phyloP scores from a whole-genome alignment of 2,329 filamentous ascomycete species.

The Ceratocystis huliohia region DNA sequence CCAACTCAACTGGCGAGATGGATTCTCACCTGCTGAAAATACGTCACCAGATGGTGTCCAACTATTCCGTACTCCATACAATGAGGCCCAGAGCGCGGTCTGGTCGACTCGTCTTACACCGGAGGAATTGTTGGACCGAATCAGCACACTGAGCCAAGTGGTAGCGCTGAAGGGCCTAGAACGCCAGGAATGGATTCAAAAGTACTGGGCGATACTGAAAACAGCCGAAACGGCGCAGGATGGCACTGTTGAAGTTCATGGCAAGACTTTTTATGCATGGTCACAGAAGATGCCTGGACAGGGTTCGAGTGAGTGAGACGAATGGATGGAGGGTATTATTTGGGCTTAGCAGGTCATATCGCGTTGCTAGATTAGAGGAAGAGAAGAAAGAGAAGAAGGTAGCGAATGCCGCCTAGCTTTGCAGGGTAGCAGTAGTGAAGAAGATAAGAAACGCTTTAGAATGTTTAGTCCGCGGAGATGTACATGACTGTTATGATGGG shows the following conservation, averaged over 20 bases:
- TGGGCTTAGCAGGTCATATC: background rate
- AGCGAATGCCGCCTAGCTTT: background rate
- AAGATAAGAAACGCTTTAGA: constrained; percentile 2
- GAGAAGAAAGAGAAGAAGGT: constrained; percentile 14
- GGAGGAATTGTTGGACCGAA: constrained; percentile 50
- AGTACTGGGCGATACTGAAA: constrained; percentile 43
- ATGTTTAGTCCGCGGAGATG: constrained; percentile 48
- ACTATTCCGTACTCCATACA: constrained; percentile 48
- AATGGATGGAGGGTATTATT: background rate
- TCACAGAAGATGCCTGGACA: constrained; percentile 34
- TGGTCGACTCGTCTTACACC: constrained; percentile 47
- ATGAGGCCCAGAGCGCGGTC: constrained; percentile 41
- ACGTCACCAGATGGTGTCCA: constrained; percentile 25
- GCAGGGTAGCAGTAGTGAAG: background rate
- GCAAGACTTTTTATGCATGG: constrained; percentile 51
- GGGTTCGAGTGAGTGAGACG: background rate
- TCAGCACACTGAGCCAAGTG: constrained; percentile 56
- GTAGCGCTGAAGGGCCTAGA: constrained; percentile 42
- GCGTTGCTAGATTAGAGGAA: constrained; percentile 15
- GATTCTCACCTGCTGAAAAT: constrained; percentile 49
- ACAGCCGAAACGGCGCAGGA: constrained; percentile 45
- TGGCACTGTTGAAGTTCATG: constrained; percentile 52
- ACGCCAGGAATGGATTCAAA: constrained; percentile 36
- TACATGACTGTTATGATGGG: constrained; percentile 47
- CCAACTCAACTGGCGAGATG: constrained; percentile 47